These are phyloP conservation scores for Carallia pectinifolia DNA, from an alignment of 345 rosid genomes.

Conservation along the genomic window DNA sequence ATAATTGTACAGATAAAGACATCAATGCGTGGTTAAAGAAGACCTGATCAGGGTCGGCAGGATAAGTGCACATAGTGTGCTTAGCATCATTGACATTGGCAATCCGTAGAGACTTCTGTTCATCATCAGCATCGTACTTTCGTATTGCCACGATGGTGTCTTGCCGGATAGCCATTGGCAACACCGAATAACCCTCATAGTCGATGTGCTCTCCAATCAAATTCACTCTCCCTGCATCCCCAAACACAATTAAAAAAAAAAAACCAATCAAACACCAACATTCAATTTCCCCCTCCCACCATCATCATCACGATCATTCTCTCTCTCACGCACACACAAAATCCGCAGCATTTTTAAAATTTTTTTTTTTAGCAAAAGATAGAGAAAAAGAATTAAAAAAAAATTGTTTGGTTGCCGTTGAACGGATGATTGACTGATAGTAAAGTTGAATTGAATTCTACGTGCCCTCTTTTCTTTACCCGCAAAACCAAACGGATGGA, in stretches of 20 bases:
- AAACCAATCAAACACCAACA: not conserved
- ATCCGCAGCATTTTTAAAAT: no score
- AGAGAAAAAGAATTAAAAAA: no score
- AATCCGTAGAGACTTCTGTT: slow-evolving; percentile 53
- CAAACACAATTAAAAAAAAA: not conserved
- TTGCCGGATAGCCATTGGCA: slow-evolving; percentile 98
- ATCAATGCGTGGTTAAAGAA: not conserved
- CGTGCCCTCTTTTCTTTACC: not conserved
- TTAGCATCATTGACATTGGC: slow-evolving; percentile 75
- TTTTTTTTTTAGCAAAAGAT: no score
- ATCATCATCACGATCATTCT: no score
- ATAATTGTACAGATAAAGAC: not conserved
- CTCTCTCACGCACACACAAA: no score
- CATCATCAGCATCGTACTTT: slow-evolving; percentile 44
- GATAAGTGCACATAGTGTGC: slow-evolving; percentile 66
- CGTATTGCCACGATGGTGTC: slow-evolving; percentile 85
- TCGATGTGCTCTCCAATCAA: slow-evolving; percentile 98
- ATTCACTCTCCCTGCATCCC: slow-evolving; percentile 79
- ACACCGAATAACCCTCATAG: slow-evolving; percentile 94
- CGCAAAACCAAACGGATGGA: slow-evolving; percentile 5
- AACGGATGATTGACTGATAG: no score
- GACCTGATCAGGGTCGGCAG: slow-evolving; percentile 85
- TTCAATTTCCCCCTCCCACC: not conserved
- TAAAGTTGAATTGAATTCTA: not conserved
- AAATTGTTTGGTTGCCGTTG: no score